These are phyloP conservation scores for Polytrichum formosum DNA, from an alignment of 225 moss, liverwort and hornwort genomes.

Conservation along the genomic window DNA sequence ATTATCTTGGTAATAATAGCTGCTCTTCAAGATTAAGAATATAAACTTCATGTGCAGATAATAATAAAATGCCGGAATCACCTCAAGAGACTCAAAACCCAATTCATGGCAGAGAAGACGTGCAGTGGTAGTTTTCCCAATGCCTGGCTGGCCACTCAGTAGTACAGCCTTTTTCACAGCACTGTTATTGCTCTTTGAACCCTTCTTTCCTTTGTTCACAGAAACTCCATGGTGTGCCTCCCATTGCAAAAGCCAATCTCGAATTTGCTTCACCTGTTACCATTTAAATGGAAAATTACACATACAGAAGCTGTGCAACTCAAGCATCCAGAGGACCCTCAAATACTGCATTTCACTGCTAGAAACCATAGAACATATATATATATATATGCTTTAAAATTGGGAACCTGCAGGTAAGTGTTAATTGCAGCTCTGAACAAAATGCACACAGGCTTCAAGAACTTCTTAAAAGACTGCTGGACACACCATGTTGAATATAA, in stretches of 20 bases:
- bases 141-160: conserved; percentile 90
- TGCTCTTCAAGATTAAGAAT: too few species aligned
- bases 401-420: too few species aligned
- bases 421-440: too few species aligned
- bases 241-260: conserved; percentile 88
- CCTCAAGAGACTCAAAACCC: conserved; percentile 83
- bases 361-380: background rate
- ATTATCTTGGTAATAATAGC: too few species aligned
- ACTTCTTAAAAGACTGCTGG: too few species aligned
- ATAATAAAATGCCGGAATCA: conserved; percentile 14
- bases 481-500: too few species aligned
- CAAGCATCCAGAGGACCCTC: too few species aligned
- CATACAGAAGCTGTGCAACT: background rate
- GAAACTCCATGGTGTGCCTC: conserved; percentile 56
- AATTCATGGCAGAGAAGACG: conserved; percentile 79
- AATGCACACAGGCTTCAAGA: too few species aligned
- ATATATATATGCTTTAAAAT: background rate
- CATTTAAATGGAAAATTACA: conserved; percentile 6
- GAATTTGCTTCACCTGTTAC: conserved; percentile 82
- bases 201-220: conserved; percentile 59
- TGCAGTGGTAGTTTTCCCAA: conserved; percentile 96
- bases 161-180: conserved; percentile 78
- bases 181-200: conserved; percentile 43
- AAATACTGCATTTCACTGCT: too few species aligned
- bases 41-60: background rate